A percentile compares a stretch with the other conserved stretches of the same genome.
Conservation (phyloP, 768 basidiomycete species). For the Suillus decipiens region DNA sequence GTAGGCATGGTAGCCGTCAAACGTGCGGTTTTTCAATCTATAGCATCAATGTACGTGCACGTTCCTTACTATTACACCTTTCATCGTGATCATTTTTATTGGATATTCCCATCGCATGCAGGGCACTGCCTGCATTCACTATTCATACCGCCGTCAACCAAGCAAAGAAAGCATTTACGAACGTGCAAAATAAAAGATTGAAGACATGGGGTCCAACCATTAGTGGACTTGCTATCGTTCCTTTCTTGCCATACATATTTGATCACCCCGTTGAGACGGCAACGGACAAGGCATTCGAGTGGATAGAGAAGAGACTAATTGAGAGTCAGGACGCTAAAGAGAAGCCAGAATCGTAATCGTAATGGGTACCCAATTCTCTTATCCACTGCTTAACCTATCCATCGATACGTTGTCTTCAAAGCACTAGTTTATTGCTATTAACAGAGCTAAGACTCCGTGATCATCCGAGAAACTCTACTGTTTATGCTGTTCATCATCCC, state of each 20-base stretch:
- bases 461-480: not conserved
- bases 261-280: slow-evolving; percentile 79
- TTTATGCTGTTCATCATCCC: not conserved
- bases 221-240: slow-evolving; percentile 74
- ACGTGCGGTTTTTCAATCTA: slow-evolving; percentile 76
- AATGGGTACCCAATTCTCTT: not conserved
- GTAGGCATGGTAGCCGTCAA: slow-evolving; percentile 72
- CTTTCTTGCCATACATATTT: slow-evolving; percentile 72
- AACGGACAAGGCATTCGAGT: slow-evolving; percentile 69
- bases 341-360: slow-evolving; percentile 34
- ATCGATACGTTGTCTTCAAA: not conserved
- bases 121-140: slow-evolving; percentile 83
- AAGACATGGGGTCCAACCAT: slow-evolving; percentile 76
- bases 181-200: slow-evolving; percentile 55
- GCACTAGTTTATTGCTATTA: no score
- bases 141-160: slow-evolving; percentile 83
- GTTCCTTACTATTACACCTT: slow-evolving; percentile 12
- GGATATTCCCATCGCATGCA: slow-evolving; percentile 27
- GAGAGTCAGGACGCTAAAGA: slow-evolving; percentile 36
- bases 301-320: slow-evolving; percentile 60
- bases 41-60: slow-evolving; percentile 72
- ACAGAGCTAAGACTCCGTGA: not conserved
- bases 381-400: not conserved
- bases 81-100: slow-evolving; percentile 5
- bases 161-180: slow-evolving; percentile 65